phyloP scores from a whole-genome alignment of 768 basidiomycete species.

The Macrocybe gigantea region DNA sequence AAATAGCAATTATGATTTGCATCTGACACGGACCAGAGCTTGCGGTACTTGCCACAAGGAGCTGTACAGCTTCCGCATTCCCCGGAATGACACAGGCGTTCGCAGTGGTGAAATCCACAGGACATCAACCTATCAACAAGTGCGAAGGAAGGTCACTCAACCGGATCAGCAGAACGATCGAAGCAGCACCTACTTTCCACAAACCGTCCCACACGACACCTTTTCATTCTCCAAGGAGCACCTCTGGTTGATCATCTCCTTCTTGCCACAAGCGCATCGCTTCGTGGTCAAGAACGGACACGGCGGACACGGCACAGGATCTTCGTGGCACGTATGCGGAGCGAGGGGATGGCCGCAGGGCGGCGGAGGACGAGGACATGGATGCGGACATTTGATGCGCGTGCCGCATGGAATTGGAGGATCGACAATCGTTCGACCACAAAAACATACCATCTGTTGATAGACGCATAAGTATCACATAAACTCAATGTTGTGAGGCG shows the following conservation, averaged over 20 bases:
- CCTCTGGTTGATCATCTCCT: conserved; percentile 65
- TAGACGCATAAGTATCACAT: neutral
- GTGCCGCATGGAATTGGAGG: conserved; percentile 91
- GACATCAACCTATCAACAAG: conserved; percentile 43
- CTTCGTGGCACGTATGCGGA: conserved; percentile 81
- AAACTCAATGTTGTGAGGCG: neutral
- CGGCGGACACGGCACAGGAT: conserved; percentile 66
- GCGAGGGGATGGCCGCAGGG: conserved; percentile 79
- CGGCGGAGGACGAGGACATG: conserved; percentile 64
- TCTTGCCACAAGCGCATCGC: conserved; percentile 87
- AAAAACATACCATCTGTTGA: conserved; percentile 66
- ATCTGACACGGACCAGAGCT: conserved; percentile 57
- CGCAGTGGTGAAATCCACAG: conserved; percentile 91
- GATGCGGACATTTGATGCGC: conserved; percentile 68
- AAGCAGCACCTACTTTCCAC: conserved; percentile 55
- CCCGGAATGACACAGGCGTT: conserved; percentile 75
- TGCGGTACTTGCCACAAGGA: conserved; percentile 81
- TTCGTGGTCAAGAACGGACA: conserved; percentile 80
- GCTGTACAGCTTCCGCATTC: conserved; percentile 74
- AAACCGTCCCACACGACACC: conserved; percentile 79
- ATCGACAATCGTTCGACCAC: conserved; percentile 80
- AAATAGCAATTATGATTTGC: neutral
- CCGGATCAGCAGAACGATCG: neutral
- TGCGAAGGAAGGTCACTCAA: neutral
- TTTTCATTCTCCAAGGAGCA: conserved; percentile 77